Evolutionary conservation across 306 rosid genomes (phyloP).

Genomic region (Cucurbita maxima): DNA sequence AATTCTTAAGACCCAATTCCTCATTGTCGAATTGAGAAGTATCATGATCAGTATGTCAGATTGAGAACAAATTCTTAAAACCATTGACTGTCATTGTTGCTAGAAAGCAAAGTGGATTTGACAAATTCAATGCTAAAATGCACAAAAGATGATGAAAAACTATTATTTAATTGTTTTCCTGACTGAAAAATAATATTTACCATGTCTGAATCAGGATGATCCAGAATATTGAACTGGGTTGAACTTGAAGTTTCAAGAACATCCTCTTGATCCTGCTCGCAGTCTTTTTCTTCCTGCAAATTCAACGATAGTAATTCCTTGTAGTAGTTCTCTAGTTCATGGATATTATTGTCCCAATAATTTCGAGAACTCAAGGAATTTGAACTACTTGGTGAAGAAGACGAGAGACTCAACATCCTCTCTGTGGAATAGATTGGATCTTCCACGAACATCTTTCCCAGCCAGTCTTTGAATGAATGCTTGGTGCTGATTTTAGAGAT

Average conservation of each 20-base stretch:
- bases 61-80: background rate
- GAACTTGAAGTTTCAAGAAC: constrained; percentile 19
- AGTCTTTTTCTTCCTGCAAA: constrained; percentile 23
- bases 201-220: constrained; percentile 22
- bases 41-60: background rate
- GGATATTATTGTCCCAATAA: constrained; percentile 45
- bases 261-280: constrained; percentile 19
- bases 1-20: background rate
- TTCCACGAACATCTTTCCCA: constrained; percentile 50
- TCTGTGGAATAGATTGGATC: constrained; percentile 18
- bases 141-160: background rate
- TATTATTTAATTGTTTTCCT: background rate
- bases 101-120: background rate
- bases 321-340: constrained; percentile 45
- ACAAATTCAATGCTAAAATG: background rate
- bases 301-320: constrained; percentile 32
- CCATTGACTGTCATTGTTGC: background rate
- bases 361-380: constrained; percentile 21
- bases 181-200: constrained; percentile 16
- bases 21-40: background rate
- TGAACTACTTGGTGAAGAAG: constrained; percentile 23
- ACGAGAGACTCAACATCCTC: background rate
- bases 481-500: constrained; percentile 45
- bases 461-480: constrained; percentile 42
- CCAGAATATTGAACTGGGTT: constrained; percentile 26